These are phyloP conservation scores for Cordyceps cateniannulata DNA, from an alignment of 2,329 filamentous ascomycete species.

Conservation along the genomic window DNA sequence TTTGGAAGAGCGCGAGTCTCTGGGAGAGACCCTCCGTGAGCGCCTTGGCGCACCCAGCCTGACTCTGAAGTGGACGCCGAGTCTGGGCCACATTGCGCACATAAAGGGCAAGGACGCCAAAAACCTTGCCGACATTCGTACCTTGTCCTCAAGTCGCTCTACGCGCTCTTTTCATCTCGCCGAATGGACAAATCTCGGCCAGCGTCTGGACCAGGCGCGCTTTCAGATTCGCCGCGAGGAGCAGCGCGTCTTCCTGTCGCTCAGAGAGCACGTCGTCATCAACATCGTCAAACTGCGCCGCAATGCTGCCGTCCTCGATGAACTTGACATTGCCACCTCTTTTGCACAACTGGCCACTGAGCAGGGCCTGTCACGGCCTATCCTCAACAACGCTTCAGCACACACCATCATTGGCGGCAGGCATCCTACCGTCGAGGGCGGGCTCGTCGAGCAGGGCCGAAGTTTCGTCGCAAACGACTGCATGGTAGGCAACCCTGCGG, in stretches of 20 bases:
- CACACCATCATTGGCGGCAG: slow-evolving; percentile 80
- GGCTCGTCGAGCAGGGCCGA: slow-evolving; percentile 71
- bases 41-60: slow-evolving; percentile 58
- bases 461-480: slow-evolving; percentile 84
- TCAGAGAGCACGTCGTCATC: slow-evolving; percentile 70
- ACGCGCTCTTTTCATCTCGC: slow-evolving; percentile 79
- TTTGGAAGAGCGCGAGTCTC: slow-evolving; percentile 48
- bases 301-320: slow-evolving; percentile 87
- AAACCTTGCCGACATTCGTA: slow-evolving; percentile 26
- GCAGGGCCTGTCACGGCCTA: slow-evolving; percentile 65
- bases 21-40: slow-evolving; percentile 56
- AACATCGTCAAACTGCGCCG: slow-evolving; percentile 81
- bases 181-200: slow-evolving; percentile 78
- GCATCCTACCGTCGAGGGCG: slow-evolving; percentile 86
- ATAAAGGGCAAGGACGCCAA: slow-evolving; percentile 72
- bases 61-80: slow-evolving; percentile 78
- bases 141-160: slow-evolving; percentile 70
- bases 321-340: slow-evolving; percentile 83
- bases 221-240: slow-evolving; percentile 79
- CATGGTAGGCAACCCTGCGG: slow-evolving; percentile 60
- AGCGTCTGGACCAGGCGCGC: slow-evolving; percentile 69
- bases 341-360: slow-evolving; percentile 76
- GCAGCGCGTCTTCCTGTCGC: slow-evolving; percentile 65
- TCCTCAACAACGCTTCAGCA: slow-evolving; percentile 55
- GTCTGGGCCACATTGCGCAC: slow-evolving; percentile 84